Percentiles rank a stretch among this genome's conserved stretches.
phyloP scores from a whole-genome alignment of 805 yeast genomes.

The Wickerhamiella sergipiensis region DNA sequence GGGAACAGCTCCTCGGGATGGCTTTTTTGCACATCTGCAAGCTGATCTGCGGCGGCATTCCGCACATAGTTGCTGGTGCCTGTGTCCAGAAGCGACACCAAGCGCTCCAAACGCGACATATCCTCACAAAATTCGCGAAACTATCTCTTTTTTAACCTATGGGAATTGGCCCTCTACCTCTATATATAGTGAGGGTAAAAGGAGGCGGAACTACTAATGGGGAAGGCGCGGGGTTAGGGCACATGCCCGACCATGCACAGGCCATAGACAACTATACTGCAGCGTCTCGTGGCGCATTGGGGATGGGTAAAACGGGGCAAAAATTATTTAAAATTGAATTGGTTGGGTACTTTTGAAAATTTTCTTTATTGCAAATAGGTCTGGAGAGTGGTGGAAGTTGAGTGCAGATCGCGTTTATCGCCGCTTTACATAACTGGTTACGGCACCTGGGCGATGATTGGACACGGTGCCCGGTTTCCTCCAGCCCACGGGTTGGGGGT shows the following conservation, averaged over 20 bases:
- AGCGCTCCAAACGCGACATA: conserved; percentile 22
- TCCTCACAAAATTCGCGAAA: not conserved
- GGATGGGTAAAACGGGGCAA: too few species aligned
- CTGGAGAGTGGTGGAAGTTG: too few species aligned
- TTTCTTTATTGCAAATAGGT: too few species aligned
- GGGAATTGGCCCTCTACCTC: not conserved
- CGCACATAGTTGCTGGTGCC: conserved; percentile 90
- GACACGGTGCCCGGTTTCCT: not conserved
- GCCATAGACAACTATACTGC: too few species aligned
- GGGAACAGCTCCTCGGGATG: conserved; percentile 88
- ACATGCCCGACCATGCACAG: not conserved
- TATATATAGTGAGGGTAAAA: not conserved
- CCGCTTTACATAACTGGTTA: not conserved
- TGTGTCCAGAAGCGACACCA: conserved; percentile 52
- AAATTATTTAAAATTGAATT: too few species aligned
- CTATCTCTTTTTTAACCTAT: not conserved
- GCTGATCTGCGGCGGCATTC: conserved; percentile 93
- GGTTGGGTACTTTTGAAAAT: too few species aligned
- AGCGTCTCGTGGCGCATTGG: too few species aligned
- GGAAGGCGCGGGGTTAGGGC: not conserved
- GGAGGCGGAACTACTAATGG: not conserved
- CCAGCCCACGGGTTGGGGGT: not conserved
- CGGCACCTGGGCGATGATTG: not conserved
- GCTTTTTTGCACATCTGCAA: conserved; percentile 82
- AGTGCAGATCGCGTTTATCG: not conserved